A percentile compares a stretch with the other conserved stretches of the same genome.
Conservation (phyloP, 495 filamentous ascomycete species). For the Aspergillus sclerotiicarbonarius region DNA sequence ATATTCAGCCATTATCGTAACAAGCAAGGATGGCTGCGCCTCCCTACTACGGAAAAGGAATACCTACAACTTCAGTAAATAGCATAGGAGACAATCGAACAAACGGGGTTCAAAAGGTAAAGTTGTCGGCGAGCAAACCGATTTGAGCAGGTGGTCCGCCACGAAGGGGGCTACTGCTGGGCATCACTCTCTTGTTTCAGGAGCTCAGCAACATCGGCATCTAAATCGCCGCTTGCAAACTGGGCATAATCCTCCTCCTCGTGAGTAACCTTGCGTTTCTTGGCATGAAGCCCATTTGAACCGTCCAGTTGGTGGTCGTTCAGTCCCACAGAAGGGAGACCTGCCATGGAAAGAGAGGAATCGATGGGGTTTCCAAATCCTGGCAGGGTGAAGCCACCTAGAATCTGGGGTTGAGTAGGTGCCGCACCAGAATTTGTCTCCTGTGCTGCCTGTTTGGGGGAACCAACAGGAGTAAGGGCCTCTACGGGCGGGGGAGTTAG, state of each 20-base stretch:
- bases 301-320: slow-evolving; percentile 32
- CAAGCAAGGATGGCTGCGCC: neutral
- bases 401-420: slow-evolving; percentile 25
- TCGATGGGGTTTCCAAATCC: slow-evolving; percentile 34
- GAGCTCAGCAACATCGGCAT: slow-evolving; percentile 81
- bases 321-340: slow-evolving; percentile 43
- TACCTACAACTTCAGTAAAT: neutral
- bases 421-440: slow-evolving; percentile 19
- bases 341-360: slow-evolving; percentile 43
- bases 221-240: slow-evolving; percentile 66
- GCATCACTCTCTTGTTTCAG: slow-evolving; percentile 53
- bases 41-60: neutral
- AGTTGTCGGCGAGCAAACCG: too few relatives aligned
- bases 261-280: slow-evolving; percentile 74
- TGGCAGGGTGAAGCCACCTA: slow-evolving; percentile 31
- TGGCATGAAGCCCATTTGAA: slow-evolving; percentile 47
- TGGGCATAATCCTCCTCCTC: slow-evolving; percentile 67
- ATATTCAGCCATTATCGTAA: slow-evolving; percentile 1
- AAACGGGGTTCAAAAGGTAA: neutral
- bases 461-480: slow-evolving; percentile 43
- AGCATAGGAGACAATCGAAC: neutral
- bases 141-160: neutral
- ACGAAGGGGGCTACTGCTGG: slow-evolving; percentile 1
- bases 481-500: slow-evolving; percentile 72
- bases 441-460: slow-evolving; percentile 37